Percentiles rank a stretch among this genome's conserved stretches.
Evolutionary conservation across 371 early-diverging fungal species (phyloP).

Genomic region (Funneliformis caledonium): DNA sequence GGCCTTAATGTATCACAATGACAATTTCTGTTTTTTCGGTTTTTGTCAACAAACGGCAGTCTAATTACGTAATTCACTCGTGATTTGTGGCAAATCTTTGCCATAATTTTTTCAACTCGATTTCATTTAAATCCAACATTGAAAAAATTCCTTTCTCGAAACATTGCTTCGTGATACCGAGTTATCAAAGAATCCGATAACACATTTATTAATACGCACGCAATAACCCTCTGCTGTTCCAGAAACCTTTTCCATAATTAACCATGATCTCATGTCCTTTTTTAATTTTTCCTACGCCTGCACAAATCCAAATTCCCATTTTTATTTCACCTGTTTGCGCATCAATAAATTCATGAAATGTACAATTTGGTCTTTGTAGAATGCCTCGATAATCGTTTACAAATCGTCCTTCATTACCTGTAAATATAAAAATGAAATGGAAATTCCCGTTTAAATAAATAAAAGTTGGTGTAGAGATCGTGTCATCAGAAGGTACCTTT

Average conservation of each 20-base stretch:
- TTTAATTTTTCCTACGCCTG: constrained; percentile 38
- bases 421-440: background rate
- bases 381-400: constrained; percentile 43
- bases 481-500: constrained; percentile 18
- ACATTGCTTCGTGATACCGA: too few species aligned
- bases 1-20: background rate
- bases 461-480: background rate
- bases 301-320: constrained; percentile 41
- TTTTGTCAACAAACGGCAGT: background rate
- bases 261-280: constrained; percentile 39
- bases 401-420: constrained; percentile 43
- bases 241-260: constrained; percentile 44
- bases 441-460: background rate
- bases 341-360: constrained; percentile 43
- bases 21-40: background rate
- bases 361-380: constrained; percentile 36
- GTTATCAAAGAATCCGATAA: too few species aligned
- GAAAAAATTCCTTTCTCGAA: too few species aligned
- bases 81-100: too few species aligned
- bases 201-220: background rate
- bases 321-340: constrained; percentile 12
- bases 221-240: constrained; percentile 41
- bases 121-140: too few species aligned
- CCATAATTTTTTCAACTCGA: too few species aligned
- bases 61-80: background rate